Evolutionary conservation across 2,329 filamentous ascomycete genomes (phyloP).

Genomic region (Didymella lethalis): DNA sequence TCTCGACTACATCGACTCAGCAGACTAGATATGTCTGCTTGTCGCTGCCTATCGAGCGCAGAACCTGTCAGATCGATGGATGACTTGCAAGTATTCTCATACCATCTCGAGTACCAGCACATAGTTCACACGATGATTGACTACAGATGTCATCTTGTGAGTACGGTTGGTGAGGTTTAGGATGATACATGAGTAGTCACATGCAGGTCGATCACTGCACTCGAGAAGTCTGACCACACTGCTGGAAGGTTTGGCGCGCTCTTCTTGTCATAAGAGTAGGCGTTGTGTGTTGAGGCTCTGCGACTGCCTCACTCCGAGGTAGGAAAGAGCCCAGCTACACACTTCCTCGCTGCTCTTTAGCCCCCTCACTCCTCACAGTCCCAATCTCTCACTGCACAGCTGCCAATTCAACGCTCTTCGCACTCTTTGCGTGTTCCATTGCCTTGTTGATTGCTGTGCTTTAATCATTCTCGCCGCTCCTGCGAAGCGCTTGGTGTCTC

Average conservation of each 20-base stretch:
- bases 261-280: not conserved
- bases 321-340: conserved; percentile 27
- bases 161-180: not conserved
- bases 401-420: not conserved
- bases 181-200: not conserved
- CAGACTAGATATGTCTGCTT: not conserved
- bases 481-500: not conserved
- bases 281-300: conserved; percentile 8
- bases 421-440: not conserved
- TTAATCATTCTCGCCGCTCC: not conserved
- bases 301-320: conserved; percentile 23
- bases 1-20: not conserved
- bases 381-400: not conserved
- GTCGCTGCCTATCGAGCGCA: not conserved
- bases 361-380: not conserved
- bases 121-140: not conserved
- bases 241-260: not conserved
- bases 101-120: not conserved
- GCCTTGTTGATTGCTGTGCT: not conserved
- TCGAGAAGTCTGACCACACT: not conserved
- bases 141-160: not conserved
- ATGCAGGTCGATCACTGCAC: not conserved
- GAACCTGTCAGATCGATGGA: not conserved
- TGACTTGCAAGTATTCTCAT: not conserved
- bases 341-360: conserved; percentile 12